Percentiles rank a stretch among this genome's conserved stretches.
These are phyloP conservation scores for Myrica gale DNA, from an alignment of 306 rosid genomes.

Conservation along the genomic window DNA sequence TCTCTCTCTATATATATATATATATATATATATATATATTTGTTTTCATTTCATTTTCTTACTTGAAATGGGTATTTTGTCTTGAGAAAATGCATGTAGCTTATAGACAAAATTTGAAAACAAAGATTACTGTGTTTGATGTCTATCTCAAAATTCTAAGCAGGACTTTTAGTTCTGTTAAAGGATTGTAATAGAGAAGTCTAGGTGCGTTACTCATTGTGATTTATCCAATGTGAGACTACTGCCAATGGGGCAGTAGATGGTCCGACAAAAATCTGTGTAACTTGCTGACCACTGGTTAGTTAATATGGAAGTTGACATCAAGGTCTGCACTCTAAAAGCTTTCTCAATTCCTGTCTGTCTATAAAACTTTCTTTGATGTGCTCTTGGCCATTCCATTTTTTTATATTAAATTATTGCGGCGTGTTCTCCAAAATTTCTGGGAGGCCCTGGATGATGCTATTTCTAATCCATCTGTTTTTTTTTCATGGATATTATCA, in stretches of 20 bases:
- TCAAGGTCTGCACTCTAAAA: not conserved
- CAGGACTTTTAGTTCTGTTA: not conserved
- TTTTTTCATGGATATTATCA: constrained; percentile 29
- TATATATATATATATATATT: too few species aligned
- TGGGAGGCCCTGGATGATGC: not conserved
- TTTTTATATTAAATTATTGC: too few species aligned
- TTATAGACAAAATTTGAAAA: too few species aligned
- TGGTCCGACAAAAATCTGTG: not conserved
- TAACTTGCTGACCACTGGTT: not conserved
- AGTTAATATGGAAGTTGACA: not conserved
- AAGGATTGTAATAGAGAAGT: not conserved
- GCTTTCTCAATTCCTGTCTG: too few species aligned
- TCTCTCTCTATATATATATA: too few species aligned
- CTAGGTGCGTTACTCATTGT: not conserved
- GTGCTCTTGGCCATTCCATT: not conserved
- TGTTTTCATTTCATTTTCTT: not conserved
- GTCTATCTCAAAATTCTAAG: too few species aligned
- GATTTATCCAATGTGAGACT: not conserved
- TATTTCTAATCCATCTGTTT: constrained; percentile 18
- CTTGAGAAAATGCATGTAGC: too few species aligned
- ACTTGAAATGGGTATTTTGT: not conserved
- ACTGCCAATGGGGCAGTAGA: not conserved
- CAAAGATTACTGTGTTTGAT: too few species aligned
- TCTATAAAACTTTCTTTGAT: too few species aligned
- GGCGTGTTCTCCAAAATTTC: not conserved